phyloP scores from a whole-genome alignment of 306 rosid species.

The Acacia melanoxylon region DNA sequence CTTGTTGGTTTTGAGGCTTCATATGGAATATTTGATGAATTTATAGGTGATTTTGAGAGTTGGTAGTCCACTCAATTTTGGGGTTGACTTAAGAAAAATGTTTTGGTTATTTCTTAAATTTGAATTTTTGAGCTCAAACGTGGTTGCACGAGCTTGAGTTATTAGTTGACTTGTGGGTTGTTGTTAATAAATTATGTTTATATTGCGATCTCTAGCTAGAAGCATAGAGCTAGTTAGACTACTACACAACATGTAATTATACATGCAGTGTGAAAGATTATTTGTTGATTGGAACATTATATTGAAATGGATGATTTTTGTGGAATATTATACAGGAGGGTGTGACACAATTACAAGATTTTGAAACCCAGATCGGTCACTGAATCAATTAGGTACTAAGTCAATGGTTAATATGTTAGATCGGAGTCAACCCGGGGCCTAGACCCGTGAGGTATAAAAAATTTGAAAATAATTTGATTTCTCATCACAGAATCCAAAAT shows the following conservation, averaged over 20 bases:
- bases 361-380: no score
- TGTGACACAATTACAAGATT: no score
- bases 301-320: not conserved
- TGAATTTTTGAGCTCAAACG: not conserved
- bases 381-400: no score
- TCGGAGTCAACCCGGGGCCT: no score
- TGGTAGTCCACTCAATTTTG: not conserved
- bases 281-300: not conserved
- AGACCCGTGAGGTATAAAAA: no score
- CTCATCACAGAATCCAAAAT: no score
- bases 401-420: no score
- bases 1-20: not conserved
- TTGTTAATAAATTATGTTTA: not conserved
- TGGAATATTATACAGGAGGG: no score
- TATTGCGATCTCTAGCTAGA: not conserved
- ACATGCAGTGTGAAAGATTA: not conserved
- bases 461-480: no score
- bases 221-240: not conserved
- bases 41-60: conserved; percentile 4
- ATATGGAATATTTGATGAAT: not conserved
- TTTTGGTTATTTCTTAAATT: not conserved
- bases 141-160: conserved; percentile 24
- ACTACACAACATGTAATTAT: not conserved
- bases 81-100: not conserved
- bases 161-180: not conserved